Conservation (phyloP, 352 stramenopile genomes). For the Phytophthora uliginosa region DNA sequence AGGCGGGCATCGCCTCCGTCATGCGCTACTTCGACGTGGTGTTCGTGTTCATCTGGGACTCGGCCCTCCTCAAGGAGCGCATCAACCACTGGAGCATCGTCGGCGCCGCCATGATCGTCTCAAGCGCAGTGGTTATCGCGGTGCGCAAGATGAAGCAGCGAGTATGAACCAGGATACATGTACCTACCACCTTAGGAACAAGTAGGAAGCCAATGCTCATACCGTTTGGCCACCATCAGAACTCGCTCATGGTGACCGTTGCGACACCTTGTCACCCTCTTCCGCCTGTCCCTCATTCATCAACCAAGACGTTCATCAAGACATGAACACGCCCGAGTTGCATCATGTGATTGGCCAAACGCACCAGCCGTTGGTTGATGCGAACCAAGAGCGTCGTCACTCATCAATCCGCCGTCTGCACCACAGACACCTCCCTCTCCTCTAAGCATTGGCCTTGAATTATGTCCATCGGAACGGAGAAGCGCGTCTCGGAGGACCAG, state of each 20-base stretch:
- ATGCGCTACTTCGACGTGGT: slow-evolving; percentile 81
- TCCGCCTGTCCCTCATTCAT: slow-evolving; percentile 11
- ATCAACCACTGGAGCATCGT: slow-evolving; percentile 37
- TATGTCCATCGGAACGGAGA: slow-evolving; percentile 41
- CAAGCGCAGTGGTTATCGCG: slow-evolving; percentile 41
- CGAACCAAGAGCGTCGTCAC: slow-evolving; percentile 18
- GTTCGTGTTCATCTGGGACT: slow-evolving; percentile 77
- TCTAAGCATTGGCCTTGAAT: background rate
- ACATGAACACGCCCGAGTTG: background rate
- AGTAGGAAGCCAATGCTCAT: background rate
- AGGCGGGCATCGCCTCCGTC: slow-evolving; percentile 62
- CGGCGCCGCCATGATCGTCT: slow-evolving; percentile 33
- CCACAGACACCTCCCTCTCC: background rate
- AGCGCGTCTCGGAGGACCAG: slow-evolving; percentile 28
- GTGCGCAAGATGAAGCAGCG: slow-evolving; percentile 32
- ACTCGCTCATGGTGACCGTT: slow-evolving; percentile 16
- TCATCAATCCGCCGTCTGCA: slow-evolving; percentile 19
- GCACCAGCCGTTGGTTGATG: slow-evolving; percentile 15
- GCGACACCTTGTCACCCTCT: slow-evolving; percentile 26
- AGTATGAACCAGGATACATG: background rate
- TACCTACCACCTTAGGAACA: background rate
- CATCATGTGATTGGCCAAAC: slow-evolving; percentile 29
- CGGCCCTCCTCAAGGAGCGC: slow-evolving; percentile 41
- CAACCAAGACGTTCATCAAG: slow-evolving; percentile 2
- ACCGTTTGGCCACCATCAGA: slow-evolving; percentile 5